Evolutionary conservation across 1,139 yeast genomes (phyloP).

Genomic region (Hansenula anomala): DNA sequence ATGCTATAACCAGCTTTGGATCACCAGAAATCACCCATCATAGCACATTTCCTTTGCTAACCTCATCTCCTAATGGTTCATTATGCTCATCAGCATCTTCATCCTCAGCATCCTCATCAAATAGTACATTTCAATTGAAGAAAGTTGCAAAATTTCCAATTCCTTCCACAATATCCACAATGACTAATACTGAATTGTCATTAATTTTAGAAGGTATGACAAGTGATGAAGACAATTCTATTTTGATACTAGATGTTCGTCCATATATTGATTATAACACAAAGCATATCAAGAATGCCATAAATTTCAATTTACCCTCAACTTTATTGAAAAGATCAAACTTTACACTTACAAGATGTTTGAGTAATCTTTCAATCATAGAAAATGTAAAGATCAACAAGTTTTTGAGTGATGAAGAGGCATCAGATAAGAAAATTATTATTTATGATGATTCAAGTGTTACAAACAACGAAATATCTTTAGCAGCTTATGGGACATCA

Average conservation of each 20-base stretch:
- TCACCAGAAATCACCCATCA: too few relatives aligned
- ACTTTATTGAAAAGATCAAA: slow-evolving; percentile 67
- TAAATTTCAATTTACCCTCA: slow-evolving; percentile 73
- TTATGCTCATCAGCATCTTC: too few relatives aligned
- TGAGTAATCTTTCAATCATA: slow-evolving; percentile 26
- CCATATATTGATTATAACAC: slow-evolving; percentile 61
- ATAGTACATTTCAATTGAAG: slow-evolving; percentile 6
- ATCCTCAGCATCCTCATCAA: background rate
- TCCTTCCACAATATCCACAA: background rate
- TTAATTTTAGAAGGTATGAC: background rate
- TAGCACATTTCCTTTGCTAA: too few relatives aligned
- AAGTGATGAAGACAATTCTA: background rate
- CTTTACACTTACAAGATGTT: slow-evolving; percentile 48
- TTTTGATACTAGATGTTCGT: slow-evolving; percentile 59
- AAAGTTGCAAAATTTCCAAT: background rate
- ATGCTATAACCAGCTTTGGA: too few relatives aligned
- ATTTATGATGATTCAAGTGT: slow-evolving; percentile 28
- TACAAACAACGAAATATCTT: slow-evolving; percentile 27
- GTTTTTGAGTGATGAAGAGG: slow-evolving; percentile 13
- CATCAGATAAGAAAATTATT: slow-evolving; percentile 20
- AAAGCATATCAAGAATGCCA: slow-evolving; percentile 48
- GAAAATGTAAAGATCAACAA: slow-evolving; percentile 29
- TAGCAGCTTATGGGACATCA: slow-evolving; percentile 40
- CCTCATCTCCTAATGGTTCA: too few relatives aligned
- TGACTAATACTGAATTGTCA: slow-evolving; percentile 7